Evolutionary conservation across 2,329 filamentous ascomycete genomes (phyloP), one percentile per base, ranked within the genome.

Genomic region (Talaromyces sp.): DNA sequence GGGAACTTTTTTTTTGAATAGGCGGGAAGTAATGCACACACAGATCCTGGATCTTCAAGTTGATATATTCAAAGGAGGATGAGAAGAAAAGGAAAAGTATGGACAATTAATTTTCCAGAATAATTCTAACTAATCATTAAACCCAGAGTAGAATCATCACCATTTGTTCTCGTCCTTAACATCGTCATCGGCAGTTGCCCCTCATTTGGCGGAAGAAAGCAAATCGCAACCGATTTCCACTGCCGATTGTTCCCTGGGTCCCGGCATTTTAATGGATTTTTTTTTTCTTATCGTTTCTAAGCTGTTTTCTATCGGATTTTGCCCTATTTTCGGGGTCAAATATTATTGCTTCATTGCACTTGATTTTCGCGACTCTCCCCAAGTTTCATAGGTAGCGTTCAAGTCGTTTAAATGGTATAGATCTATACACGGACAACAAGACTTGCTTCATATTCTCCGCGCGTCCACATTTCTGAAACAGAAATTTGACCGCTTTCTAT

Each of bases 141-240:
- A 5, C 24, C 5, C 24, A 27, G 4, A 27, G 4, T 7, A 16
- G 24, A 11, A 27, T 13, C 42, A 20, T 41, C 16, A 8, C 32
- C 10, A 32, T 51, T 14, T 14, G 13, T 36, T 29, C 17, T 36
- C n/a, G 19, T 39, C 36, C 36, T 16, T 16, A 39, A 16, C 17
- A 49, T 49, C 22, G 35, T 46, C 37, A 49, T 52, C 51, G 44
- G 35, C 36, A 51, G 49, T 50, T 57, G 57, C 57, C 56, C 56
- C 54, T 57, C 57, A 47, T 30, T 50, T 19, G 5, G 16, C 60
- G 61, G 60, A 54, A 57, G 60, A 63, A 60, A 56, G 55, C 58
- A 60, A 56, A 52, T 33, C 55, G 47, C 47, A 57, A 49, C 64
- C 64, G 64, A 65, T 49, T 29, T 54, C 44, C 51, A 63, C 52